Conservation (phyloP, 495 filamentous ascomycete species). For the Elasticomyces elasticus region DNA sequence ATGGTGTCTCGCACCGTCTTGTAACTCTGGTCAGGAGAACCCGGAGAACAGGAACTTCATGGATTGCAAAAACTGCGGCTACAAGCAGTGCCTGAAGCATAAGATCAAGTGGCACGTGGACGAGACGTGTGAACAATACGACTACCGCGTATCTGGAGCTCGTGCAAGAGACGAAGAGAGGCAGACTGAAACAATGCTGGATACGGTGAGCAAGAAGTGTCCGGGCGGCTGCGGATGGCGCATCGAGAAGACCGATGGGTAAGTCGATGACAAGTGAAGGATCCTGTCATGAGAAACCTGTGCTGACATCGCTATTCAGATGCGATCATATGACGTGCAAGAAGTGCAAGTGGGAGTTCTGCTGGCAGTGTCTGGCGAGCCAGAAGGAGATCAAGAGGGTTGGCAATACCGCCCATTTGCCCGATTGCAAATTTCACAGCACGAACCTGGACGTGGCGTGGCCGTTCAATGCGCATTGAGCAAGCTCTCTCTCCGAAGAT, state of each 20-base stretch:
- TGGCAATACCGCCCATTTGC: conserved; percentile 23
- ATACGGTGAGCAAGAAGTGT: conserved; percentile 27
- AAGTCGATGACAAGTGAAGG: too few species aligned
- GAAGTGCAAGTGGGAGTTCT: conserved; percentile 28
- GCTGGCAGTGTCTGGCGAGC: conserved; percentile 27
- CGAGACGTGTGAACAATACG: conserved; percentile 34
- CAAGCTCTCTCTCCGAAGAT: too few species aligned
- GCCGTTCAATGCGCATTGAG: conserved; percentile 18
- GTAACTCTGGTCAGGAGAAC: conserved; percentile 15
- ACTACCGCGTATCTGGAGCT: conserved; percentile 24
- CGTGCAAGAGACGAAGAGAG: conserved; percentile 23
- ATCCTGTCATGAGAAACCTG: too few species aligned
- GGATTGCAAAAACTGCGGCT: conserved; percentile 31
- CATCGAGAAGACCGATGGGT: conserved; percentile 29
- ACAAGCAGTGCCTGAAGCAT: conserved; percentile 32
- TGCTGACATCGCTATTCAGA: too few species aligned
- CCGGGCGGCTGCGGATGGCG: conserved; percentile 25
- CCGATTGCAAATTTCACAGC: conserved; percentile 21
- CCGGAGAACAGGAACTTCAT: conserved; percentile 22
- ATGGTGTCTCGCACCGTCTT: conserved; percentile 16
- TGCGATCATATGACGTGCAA: conserved; percentile 28
- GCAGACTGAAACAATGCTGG: conserved; percentile 18
- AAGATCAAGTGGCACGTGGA: conserved; percentile 33
- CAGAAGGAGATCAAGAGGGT: conserved; percentile 16
- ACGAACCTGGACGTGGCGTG: conserved; percentile 11